These are phyloP conservation scores for Pichia membranifaciens DNA, from an alignment of 805 yeast species.

Conservation along the genomic window DNA sequence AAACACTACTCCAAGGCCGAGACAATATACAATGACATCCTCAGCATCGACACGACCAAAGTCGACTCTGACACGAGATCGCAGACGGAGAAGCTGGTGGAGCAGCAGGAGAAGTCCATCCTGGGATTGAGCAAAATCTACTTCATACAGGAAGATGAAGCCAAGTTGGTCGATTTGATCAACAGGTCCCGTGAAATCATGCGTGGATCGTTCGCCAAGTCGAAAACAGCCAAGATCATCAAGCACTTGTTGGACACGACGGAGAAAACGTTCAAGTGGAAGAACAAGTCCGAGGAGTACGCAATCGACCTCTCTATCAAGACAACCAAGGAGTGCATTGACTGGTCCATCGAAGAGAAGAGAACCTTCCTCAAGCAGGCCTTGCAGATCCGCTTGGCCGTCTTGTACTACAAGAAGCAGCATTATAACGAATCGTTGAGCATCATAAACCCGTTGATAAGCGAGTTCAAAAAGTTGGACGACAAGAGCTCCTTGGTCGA, in stretches of 20 bases:
- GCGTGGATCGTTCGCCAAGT: constrained; percentile 66
- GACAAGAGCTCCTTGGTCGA: constrained; percentile 94
- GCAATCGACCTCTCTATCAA: constrained; percentile 65
- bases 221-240: constrained; percentile 90
- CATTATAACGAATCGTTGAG: constrained; percentile 64
- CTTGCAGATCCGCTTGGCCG: constrained; percentile 75
- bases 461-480: constrained; percentile 88
- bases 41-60: constrained; percentile 26
- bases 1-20: constrained; percentile 57
- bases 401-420: constrained; percentile 60
- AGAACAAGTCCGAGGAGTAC: constrained; percentile 19
- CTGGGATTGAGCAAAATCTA: constrained; percentile 72
- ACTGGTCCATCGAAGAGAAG: constrained; percentile 80
- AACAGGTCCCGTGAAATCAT: constrained; percentile 64
- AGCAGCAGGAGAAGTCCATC: constrained; percentile 63
- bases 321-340: constrained; percentile 72
- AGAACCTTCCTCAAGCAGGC: constrained; percentile 86
- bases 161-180: constrained; percentile 55
- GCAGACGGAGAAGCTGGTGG: constrained; percentile 37
- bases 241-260: constrained; percentile 73
- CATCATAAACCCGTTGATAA: constrained; percentile 63
- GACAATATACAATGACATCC: constrained; percentile 45
- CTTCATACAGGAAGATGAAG: constrained; percentile 41
- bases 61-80: constrained; percentile 12
- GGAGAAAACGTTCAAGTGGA: constrained; percentile 45